These are phyloP conservation scores for Rosa multiflora DNA, from an alignment of 306 rosid genomes.

Conservation along the genomic window DNA sequence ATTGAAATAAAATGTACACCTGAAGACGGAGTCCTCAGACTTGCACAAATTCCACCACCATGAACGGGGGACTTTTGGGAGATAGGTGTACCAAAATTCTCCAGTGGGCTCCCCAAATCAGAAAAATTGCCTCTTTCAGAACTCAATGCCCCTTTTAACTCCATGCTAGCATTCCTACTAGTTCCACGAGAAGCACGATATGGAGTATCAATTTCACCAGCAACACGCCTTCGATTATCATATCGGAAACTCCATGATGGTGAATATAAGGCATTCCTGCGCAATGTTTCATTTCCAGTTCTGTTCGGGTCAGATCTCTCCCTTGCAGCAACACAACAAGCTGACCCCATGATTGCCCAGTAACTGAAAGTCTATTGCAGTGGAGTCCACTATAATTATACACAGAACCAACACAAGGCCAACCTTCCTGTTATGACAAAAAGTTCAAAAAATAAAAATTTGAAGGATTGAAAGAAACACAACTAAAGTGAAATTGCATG, in stretches of 20 bases:
- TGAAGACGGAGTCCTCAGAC: conserved; percentile 51
- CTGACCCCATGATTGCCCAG: conserved; percentile 29
- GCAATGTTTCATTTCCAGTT: conserved; percentile 40
- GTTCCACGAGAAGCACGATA: conserved; percentile 36
- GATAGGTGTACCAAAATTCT: conserved; percentile 47
- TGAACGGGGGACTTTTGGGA: conserved; percentile 58
- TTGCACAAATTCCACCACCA: conserved; percentile 38
- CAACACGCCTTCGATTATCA: conserved; percentile 54
- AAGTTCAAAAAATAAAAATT: neutral
- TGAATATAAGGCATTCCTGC: conserved; percentile 43
- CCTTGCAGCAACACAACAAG: conserved; percentile 26
- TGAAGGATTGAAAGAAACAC: neutral
- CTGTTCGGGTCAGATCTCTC: conserved; percentile 12
- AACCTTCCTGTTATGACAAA: conserved; percentile 10
- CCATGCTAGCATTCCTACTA: conserved; percentile 60
- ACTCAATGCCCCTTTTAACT: conserved; percentile 53
- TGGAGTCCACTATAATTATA: conserved; percentile 1
- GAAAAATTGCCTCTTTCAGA: conserved; percentile 63
- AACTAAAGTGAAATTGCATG: neutral
- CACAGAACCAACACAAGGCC: conserved; percentile 1
- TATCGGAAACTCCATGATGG: conserved; percentile 57
- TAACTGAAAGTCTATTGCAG: conserved; percentile 7
- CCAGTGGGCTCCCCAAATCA: conserved; percentile 52
- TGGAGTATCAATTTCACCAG: conserved; percentile 50
- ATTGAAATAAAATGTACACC: conserved; percentile 33